Conservation (phyloP, 2,329 filamentous ascomycete species). For the Alternaria ventricosa region DNA sequence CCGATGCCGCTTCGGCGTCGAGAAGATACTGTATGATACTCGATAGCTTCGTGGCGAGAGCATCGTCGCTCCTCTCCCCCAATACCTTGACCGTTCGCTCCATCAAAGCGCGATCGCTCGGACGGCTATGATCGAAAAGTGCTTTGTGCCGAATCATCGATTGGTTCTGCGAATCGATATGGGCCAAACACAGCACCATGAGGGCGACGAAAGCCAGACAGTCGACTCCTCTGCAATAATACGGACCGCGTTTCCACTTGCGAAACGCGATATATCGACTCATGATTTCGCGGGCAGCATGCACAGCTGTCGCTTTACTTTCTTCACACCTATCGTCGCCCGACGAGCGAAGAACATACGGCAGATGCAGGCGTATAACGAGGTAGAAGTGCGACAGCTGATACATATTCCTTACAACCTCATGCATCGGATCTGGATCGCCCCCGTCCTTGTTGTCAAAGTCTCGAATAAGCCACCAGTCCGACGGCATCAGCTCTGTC, state of each 20-base stretch:
- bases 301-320: constrained; percentile 23
- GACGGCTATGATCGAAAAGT: constrained; percentile 14
- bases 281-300: constrained; percentile 23
- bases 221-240: constrained; percentile 24
- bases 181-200: constrained; percentile 19
- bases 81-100: constrained; percentile 18
- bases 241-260: constrained; percentile 4
- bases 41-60: constrained; percentile 11
- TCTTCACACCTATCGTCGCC: constrained; percentile 4
- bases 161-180: constrained; percentile 12
- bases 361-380: constrained; percentile 22
- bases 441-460: not conserved
- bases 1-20: constrained; percentile 17
- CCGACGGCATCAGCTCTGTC: constrained; percentile 19
- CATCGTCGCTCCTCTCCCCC: constrained; percentile 12
- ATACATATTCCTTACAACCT: constrained; percentile 15
- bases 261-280: constrained; percentile 20
- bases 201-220: constrained; percentile 30
- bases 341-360: constrained; percentile 24
- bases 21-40: constrained; percentile 16
- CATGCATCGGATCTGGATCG: not conserved
- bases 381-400: constrained; percentile 26
- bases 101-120: constrained; percentile 22
- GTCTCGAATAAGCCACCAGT: constrained; percentile 27
- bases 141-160: not conserved